Conservation (phyloP, 257 asterid species). For the Capsicum chinense region DNA sequence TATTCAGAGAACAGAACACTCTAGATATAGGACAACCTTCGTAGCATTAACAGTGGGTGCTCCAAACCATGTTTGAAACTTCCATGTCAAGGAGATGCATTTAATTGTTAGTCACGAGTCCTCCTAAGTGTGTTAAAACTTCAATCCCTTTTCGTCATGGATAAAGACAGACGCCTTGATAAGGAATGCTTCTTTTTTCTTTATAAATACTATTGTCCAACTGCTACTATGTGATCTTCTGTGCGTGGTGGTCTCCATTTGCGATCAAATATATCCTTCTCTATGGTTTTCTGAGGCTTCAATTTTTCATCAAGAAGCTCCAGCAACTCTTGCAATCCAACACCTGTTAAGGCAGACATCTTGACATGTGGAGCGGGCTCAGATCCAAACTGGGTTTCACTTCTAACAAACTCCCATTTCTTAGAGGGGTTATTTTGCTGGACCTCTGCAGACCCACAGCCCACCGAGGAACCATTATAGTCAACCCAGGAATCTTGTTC, state of each 20-base stretch:
- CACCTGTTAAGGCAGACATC: constrained; percentile 81
- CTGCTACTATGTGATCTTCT: constrained; percentile 54
- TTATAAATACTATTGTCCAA: constrained; percentile 43
- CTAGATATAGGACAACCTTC: not conserved
- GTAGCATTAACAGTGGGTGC: not conserved
- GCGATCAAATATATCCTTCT: constrained; percentile 56
- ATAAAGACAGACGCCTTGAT: not conserved
- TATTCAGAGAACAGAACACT: constrained; percentile 1
- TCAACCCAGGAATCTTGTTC: constrained; percentile 56
- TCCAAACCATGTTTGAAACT: not conserved
- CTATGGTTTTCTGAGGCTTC: constrained; percentile 42
- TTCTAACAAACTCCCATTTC: constrained; percentile 26
- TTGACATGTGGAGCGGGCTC: constrained; percentile 52
- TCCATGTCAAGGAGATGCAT: constrained; percentile 5
- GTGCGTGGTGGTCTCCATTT: constrained; percentile 91
- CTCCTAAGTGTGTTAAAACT: not conserved
- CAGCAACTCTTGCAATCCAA: constrained; percentile 84
- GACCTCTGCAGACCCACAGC: constrained; percentile 42
- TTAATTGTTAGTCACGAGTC: not conserved
- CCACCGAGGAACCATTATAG: constrained; percentile 50
- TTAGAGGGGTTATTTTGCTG: constrained; percentile 37
- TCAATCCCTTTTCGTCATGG: not conserved
- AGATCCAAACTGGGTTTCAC: constrained; percentile 29
- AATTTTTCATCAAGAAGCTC: constrained; percentile 70
- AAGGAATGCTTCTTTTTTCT: not conserved